A percentile compares a stretch with the other conserved stretches of the same genome.
Evolutionary conservation across 1,284 basidiomycete genomes (phyloP).

Genomic region (Heterobasidion irregulare): DNA sequence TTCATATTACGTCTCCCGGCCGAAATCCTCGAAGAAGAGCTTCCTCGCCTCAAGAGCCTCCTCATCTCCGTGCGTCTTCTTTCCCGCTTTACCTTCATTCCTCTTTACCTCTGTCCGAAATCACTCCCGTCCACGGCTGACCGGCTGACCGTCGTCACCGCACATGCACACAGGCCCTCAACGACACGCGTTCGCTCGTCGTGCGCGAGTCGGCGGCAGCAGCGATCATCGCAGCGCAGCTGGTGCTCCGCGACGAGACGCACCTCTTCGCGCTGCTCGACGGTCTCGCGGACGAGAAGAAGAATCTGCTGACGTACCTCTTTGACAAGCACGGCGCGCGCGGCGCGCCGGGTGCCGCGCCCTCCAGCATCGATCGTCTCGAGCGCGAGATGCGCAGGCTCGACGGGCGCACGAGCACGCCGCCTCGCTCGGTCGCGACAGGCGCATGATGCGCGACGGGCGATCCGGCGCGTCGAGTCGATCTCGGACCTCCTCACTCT

Average conservation of each 20-base stretch:
- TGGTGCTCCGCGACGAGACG: constrained; percentile 71
- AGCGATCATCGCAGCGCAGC: constrained; percentile 72
- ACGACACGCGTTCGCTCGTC: constrained; percentile 61
- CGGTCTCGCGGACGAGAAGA: constrained; percentile 75
- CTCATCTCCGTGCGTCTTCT: constrained; percentile 51
- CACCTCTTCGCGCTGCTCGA: constrained; percentile 73
- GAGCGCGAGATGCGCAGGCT: constrained; percentile 70
- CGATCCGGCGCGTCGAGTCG: not conserved
- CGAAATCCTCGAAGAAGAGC: constrained; percentile 78
- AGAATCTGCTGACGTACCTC: constrained; percentile 77
- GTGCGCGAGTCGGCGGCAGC: constrained; percentile 76
- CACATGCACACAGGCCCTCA: constrained; percentile 46
- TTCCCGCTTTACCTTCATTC: not conserved
- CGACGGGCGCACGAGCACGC: constrained; percentile 68
- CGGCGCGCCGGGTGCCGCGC: constrained; percentile 20
- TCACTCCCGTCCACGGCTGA: not conserved
- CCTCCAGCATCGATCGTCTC: constrained; percentile 49
- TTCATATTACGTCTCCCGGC: constrained; percentile 71
- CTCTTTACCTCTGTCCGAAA: not conserved
- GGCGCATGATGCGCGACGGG: not conserved
- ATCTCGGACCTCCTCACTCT: not conserved
- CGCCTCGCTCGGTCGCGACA: constrained; percentile 22
- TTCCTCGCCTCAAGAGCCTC: constrained; percentile 64
- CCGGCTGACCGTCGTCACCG: not conserved
- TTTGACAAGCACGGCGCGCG: constrained; percentile 77